Evolutionary conservation across 257 asterid genomes (phyloP), one percentile per base, ranked within the genome.

Genomic region (Leptodermis oblonga): DNA sequence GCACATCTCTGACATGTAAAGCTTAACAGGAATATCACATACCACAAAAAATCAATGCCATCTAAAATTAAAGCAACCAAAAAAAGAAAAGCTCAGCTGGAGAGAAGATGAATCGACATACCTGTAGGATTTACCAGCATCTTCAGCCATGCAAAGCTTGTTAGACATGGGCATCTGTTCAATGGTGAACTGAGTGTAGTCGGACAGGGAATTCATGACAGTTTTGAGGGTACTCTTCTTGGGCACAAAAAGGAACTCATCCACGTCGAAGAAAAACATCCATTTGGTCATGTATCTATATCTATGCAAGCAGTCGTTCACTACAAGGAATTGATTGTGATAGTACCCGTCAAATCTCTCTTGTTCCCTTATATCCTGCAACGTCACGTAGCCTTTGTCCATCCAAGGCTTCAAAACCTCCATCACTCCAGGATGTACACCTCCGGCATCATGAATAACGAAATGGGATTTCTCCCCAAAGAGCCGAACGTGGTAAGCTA

Each of bases 381-480:
- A 43, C 0, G 89, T 92, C 34, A 92, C 90, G 11, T 78, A 82
- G 6, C 98, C 97, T 51, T 79, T 85, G 37, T 87, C 89, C 76
- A 92, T 86, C 96, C 96, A 92, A 23, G 96, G 97, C 74, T 67
- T 71, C 62, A 92, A 62, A 8, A 92, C 97, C 23, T 81, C 82
- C 93, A 53, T 73, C 6, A 88, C 80, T 6, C 77, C 88, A 8
- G 83, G 82, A 75, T 86, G 92, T 2, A 89, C 86, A 22, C 97
- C 98, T 0, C 97, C 96, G 1, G 97, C 97, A 70, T 92, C 95
- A 82, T 92, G 93, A 5, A 92, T 75, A 65, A 92, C 96, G 13
- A 92, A 92, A 79, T 92, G 97, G 0, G 97, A 86, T 56, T 66
- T 86, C 36, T 7, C 77, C 0, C 96, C 97, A 11, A 92, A 67